These are phyloP conservation scores for Vitis hybrid DNA, from an alignment of 177 flowering plant genomes.

Conservation along the genomic window DNA sequence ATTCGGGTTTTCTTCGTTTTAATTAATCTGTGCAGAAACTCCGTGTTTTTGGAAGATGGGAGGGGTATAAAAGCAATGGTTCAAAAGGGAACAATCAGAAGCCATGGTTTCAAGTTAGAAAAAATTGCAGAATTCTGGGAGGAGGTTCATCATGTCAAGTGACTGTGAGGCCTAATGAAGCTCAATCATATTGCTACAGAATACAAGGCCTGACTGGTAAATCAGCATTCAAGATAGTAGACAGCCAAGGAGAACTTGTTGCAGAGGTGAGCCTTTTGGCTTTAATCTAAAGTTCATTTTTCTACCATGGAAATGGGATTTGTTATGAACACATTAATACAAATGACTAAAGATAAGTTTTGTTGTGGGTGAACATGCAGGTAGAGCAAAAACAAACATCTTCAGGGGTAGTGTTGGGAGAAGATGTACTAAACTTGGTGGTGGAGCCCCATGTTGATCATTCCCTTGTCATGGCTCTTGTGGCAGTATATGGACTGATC, in stretches of 20 bases:
- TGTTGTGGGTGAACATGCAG: too few relatives aligned
- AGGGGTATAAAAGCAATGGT: constrained; percentile 36
- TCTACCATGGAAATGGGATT: too few relatives aligned
- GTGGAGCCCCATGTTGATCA: constrained; percentile 46
- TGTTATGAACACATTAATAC: too few relatives aligned
- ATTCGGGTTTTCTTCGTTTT: neutral
- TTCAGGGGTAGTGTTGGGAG: constrained; percentile 42
- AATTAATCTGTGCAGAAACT: constrained; percentile 36
- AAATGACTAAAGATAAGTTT: too few relatives aligned
- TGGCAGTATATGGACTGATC: constrained; percentile 41
- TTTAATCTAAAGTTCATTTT: too few relatives aligned
- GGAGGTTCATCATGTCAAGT: constrained; percentile 30
- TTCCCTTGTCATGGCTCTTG: constrained; percentile 48
- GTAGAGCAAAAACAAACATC: constrained; percentile 44
- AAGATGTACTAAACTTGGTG: constrained; percentile 50
- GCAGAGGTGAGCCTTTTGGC: constrained; percentile 37
- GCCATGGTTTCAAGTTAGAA: constrained; percentile 56
- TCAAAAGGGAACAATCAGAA: constrained; percentile 17
- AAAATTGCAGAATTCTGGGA: constrained; percentile 15
- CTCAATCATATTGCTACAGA: constrained; percentile 18
- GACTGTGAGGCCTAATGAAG: constrained; percentile 15
- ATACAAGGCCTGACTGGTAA: constrained; percentile 27
- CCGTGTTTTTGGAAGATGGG: constrained; percentile 42
- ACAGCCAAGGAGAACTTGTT: constrained; percentile 31
- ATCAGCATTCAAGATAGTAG: constrained; percentile 37